These are phyloP conservation scores for Venturiaceae sp. DNA, from an alignment of 2,329 filamentous ascomycete species.

Conservation along the genomic window DNA sequence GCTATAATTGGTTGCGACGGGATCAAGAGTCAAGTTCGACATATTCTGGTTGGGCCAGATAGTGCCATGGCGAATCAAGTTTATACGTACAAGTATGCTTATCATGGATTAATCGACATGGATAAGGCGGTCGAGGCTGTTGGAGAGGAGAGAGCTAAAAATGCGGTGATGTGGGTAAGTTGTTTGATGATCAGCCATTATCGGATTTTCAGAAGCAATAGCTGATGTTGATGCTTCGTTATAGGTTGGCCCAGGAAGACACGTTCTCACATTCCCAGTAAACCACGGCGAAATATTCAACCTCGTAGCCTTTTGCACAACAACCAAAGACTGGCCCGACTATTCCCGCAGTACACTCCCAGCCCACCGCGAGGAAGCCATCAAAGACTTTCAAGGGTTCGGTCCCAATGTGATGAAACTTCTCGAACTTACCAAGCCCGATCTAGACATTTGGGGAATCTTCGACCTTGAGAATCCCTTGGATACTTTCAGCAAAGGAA, in stretches of 20 bases:
- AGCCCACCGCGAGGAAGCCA: not conserved
- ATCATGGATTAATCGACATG: not conserved
- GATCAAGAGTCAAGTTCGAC: slow-evolving; percentile 26
- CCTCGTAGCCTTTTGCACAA: not conserved
- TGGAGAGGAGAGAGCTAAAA: not conserved
- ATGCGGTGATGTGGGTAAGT: too few relatives aligned
- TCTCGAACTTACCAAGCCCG: not conserved
- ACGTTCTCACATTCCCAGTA: too few relatives aligned
- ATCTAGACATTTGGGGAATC: not conserved
- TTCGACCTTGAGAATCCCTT: not conserved
- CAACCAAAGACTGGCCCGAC: not conserved
- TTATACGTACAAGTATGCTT: not conserved
- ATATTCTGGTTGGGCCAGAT: not conserved
- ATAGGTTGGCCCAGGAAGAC: too few relatives aligned
- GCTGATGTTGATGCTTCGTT: too few relatives aligned
- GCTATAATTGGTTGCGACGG: slow-evolving; percentile 38
- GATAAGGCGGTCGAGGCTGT: not conserved
- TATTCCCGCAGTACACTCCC: not conserved
- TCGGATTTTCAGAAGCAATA: too few relatives aligned
- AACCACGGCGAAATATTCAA: not conserved
- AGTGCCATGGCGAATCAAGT: not conserved
- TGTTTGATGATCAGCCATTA: too few relatives aligned
- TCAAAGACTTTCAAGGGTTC: not conserved
- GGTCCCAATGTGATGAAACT: not conserved
- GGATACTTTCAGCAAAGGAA: not conserved